phyloP scores from a whole-genome alignment of 23 red algal genomes.

The Gracilaria gracilis region DNA sequence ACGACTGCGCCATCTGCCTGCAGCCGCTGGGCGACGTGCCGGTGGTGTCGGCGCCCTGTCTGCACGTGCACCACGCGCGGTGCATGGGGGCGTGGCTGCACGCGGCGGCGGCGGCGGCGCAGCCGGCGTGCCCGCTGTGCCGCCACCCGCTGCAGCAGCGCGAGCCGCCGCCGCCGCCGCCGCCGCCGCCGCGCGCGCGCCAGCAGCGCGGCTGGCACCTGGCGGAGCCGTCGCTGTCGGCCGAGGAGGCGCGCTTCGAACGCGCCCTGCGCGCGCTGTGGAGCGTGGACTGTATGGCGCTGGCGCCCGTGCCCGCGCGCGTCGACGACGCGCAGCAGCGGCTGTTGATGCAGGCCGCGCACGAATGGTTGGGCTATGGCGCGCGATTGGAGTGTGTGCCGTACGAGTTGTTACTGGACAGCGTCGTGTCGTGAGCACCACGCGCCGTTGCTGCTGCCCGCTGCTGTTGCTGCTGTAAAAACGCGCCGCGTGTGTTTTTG shows the following conservation, averaged over 20 bases:
- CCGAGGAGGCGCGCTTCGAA: slow-evolving; percentile 33
- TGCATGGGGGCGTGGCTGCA: not conserved
- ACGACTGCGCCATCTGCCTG: slow-evolving; percentile 18
- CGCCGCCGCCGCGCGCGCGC: not conserved
- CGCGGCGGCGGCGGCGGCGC: not conserved
- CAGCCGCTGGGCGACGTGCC: not conserved
- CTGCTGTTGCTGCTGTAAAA: too few species aligned
- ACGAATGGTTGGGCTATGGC: slow-evolving; percentile 12
- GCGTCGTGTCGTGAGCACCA: slow-evolving; percentile 5
- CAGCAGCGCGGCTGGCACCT: not conserved
- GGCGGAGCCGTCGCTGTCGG: not conserved
- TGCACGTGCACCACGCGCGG: slow-evolving; percentile 3
- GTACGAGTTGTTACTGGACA: slow-evolving; percentile 26
- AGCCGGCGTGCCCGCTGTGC: slow-evolving; percentile 8
- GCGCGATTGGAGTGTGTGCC: not conserved
- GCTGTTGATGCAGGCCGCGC: slow-evolving; percentile 8
- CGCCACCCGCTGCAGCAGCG: not conserved
- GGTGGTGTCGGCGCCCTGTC: not conserved
- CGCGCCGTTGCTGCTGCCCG: too few species aligned
- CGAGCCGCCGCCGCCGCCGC: not conserved
- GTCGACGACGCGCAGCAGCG: not conserved
- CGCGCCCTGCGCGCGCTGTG: slow-evolving; percentile 29
- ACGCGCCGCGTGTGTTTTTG: not conserved
- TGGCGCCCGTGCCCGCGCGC: slow-evolving; percentile 7
- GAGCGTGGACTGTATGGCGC: not conserved